Evolutionary conservation across 257 asterid species (phyloP).

Genomic region (Coffea canephora): DNA sequence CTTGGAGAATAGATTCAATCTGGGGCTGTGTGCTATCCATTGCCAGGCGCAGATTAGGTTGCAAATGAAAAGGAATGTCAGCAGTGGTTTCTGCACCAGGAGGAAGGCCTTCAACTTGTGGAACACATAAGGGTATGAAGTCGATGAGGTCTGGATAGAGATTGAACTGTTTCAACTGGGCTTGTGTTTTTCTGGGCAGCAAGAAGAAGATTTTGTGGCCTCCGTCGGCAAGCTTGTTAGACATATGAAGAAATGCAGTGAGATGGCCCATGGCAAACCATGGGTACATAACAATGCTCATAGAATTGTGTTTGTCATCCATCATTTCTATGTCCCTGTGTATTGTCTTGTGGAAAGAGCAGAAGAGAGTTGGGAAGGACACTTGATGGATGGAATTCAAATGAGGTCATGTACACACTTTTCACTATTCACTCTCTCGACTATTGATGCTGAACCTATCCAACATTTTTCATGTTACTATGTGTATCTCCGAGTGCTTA

Average conservation of each 20-base stretch:
- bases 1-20: neutral
- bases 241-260: slow-evolving; percentile 49
- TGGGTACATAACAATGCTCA: slow-evolving; percentile 47
- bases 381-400: too few species aligned
- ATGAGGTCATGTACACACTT: too few species aligned
- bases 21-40: slow-evolving; percentile 4
- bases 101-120: slow-evolving; percentile 11
- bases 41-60: slow-evolving; percentile 5
- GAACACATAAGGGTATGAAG: slow-evolving; percentile 4
- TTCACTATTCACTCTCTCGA: too few species aligned
- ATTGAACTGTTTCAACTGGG: slow-evolving; percentile 2
- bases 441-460: too few species aligned
- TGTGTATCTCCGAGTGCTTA: too few species aligned
- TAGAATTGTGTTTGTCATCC: slow-evolving; percentile 13
- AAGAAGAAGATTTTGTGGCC: slow-evolving; percentile 46
- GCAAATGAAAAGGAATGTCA: slow-evolving; percentile 1
- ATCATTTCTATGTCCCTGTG: neutral
- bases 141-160: neutral
- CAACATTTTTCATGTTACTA: too few species aligned
- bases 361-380: too few species aligned
- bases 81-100: slow-evolving; percentile 12
- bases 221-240: slow-evolving; percentile 51
- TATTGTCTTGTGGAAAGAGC: too few species aligned
- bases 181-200: slow-evolving; percentile 36
- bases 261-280: slow-evolving; percentile 68